Evolutionary conservation across 805 yeast genomes (phyloP).

Genomic region (Ogataea neopini): DNA sequence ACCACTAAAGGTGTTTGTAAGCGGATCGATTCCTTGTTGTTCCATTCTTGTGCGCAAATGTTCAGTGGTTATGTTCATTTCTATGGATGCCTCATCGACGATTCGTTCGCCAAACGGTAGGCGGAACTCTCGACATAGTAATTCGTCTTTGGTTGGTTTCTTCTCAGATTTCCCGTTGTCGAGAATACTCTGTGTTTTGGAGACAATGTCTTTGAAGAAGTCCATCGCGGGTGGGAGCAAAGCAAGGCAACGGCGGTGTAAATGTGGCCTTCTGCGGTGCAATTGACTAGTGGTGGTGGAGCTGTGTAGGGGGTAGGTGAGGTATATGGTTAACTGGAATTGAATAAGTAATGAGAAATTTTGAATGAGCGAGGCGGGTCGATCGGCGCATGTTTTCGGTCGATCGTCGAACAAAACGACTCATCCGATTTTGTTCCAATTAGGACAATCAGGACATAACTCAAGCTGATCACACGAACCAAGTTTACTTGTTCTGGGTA

Average conservation of each 20-base stretch:
- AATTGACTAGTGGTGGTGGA: no score
- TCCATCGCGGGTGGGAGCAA: constrained; percentile 38
- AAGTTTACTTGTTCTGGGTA: no score
- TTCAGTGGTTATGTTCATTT: constrained; percentile 42
- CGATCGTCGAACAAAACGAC: not conserved
- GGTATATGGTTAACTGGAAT: no score
- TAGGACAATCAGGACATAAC: no score
- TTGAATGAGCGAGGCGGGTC: not conserved
- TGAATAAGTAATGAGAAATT: not conserved
- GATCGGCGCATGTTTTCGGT: not conserved
- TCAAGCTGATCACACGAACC: no score
- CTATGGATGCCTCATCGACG: constrained; percentile 67
- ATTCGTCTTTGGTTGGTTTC: constrained; percentile 65
- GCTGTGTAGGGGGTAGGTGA: not conserved
- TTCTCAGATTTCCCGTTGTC: constrained; percentile 40
- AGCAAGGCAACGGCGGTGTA: not conserved
- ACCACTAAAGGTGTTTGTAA: constrained; percentile 41
- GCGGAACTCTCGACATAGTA: constrained; percentile 63
- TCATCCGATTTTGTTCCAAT: no score
- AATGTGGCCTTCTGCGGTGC: no score
- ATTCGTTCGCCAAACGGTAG: constrained; percentile 73
- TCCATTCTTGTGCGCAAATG: constrained; percentile 20
- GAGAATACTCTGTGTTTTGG: constrained; percentile 48
- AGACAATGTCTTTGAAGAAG: constrained; percentile 49
- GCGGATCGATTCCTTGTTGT: constrained; percentile 12